Evolutionary conservation across 768 basidiomycete genomes (phyloP).

Genomic region (Saitozyma podzolica): DNA sequence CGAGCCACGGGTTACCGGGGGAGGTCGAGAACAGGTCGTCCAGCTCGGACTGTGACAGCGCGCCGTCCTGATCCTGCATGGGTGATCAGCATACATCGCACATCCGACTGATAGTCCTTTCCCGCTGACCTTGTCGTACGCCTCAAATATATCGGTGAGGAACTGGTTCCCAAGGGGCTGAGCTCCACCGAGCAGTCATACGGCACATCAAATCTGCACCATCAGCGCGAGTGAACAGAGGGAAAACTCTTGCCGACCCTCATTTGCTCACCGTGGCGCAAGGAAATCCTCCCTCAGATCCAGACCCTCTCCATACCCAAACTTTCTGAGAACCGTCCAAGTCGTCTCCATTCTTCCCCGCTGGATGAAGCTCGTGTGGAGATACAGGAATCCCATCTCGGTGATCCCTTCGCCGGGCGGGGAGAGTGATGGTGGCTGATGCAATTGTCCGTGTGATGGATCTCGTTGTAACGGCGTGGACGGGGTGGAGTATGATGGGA

Average conservation of each 20-base stretch:
- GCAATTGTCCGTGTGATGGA: slow-evolving; percentile 29
- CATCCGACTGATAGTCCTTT: not conserved
- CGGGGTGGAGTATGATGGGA: slow-evolving; percentile 36
- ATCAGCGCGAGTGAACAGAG: not conserved
- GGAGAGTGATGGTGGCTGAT: slow-evolving; percentile 23
- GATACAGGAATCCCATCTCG: slow-evolving; percentile 86
- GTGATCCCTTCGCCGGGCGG: slow-evolving; percentile 65
- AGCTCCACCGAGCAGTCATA: slow-evolving; percentile 93
- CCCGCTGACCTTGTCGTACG: slow-evolving; percentile 78
- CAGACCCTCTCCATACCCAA: slow-evolving; percentile 94
- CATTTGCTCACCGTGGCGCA: slow-evolving; percentile 70
- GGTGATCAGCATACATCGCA: not conserved
- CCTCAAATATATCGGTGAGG: slow-evolving; percentile 93
- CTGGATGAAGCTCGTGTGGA: slow-evolving; percentile 96
- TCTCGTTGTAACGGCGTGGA: slow-evolving; percentile 31
- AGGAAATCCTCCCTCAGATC: slow-evolving; percentile 84
- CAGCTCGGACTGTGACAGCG: slow-evolving; percentile 77
- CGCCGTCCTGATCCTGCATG: slow-evolving; percentile 86
- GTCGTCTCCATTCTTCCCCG: slow-evolving; percentile 93
- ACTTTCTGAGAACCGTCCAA: slow-evolving; percentile 92
- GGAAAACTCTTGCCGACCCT: not conserved
- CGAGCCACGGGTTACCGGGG: slow-evolving; percentile 94
- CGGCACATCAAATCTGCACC: slow-evolving; percentile 81
- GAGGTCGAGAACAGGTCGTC: slow-evolving; percentile 89
- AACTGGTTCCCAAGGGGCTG: slow-evolving; percentile 92